Base-by-base conservation (phyloP, 2,329 filamentous ascomycete species). In the Hypoxylon sp. region DNA sequence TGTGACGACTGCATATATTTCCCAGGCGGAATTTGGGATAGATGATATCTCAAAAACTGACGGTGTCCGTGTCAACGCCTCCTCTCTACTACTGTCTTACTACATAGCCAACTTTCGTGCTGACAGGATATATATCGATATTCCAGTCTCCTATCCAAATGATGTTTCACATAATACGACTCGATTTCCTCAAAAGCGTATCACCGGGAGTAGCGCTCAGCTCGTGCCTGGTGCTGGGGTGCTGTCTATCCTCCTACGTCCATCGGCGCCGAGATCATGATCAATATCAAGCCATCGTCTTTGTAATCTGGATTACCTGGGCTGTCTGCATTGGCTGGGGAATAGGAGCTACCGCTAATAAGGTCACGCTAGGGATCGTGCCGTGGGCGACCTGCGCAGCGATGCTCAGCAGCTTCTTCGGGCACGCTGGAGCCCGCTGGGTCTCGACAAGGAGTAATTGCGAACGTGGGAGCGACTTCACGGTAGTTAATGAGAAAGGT, bases 161-260 rank as follows among this genome's bases (percentile, higher is more conserved):
- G 24, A 20, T 65, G 8, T 30, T 54, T n/a, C 63, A 52, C 42
- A 44, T 60, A 51, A 36, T 64, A n/a, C 33, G 50, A 26, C 9
- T 49, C 60, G 62, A 62, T 44, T 61, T 66, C 18, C 55, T 62
- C 8, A 52, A 48, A 42, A 33, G 55, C 30, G 42, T 68, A 22
- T 55, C 69, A 14, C 69, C 71, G 30, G 69, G 65, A 16, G 55
- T 72, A 46, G 64, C 71, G 33, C 70, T 75, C 20, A 64, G 65
- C 24, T 72, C 72, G 30, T 74, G 67, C 49, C 54, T 75, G 8
- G 65, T 68, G 50, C 48, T 75, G 9, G 73, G 72, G 16, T 74
- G 73, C 38, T 73, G 67, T 46, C 56, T 74, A 7, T 74, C 73
- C 2, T 74, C 70, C 4, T 73, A 73, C 45, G 62, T 44, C 26